These are phyloP conservation scores for Climacium dendroides DNA, from an alignment of 225 moss, liverwort and hornwort genomes.

Conservation along the genomic window DNA sequence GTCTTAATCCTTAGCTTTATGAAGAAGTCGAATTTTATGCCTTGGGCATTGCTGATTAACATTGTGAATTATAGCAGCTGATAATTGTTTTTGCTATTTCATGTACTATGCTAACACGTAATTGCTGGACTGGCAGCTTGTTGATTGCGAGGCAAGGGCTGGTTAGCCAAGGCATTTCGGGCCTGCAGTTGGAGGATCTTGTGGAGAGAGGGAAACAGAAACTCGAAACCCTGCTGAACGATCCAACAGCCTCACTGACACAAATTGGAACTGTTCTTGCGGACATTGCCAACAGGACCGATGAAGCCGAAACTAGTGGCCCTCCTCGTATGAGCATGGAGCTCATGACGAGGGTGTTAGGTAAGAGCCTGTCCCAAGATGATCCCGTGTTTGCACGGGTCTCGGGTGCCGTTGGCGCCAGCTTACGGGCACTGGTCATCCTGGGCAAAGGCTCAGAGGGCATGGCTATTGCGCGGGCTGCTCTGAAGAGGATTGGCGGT, in stretches of 20 bases:
- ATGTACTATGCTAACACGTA: not conserved
- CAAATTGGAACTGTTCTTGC: slow-evolving; percentile 73
- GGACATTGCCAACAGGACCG: slow-evolving; percentile 50
- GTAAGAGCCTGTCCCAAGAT: slow-evolving; percentile 68
- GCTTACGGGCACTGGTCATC: slow-evolving; percentile 63
- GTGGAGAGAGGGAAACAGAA: slow-evolving; percentile 62
- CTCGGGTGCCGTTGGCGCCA: slow-evolving; percentile 64
- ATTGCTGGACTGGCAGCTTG: slow-evolving; percentile 32
- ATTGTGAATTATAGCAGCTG: not conserved
- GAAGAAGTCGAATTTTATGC: not conserved
- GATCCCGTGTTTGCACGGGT: slow-evolving; percentile 84
- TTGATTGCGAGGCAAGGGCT: slow-evolving; percentile 89
- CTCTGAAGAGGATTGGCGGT: slow-evolving; percentile 82
- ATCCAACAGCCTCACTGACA: slow-evolving; percentile 49
- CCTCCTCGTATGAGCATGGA: slow-evolving; percentile 36
- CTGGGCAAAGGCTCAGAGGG: slow-evolving; percentile 63
- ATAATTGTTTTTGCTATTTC: not conserved
- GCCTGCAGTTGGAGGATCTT: slow-evolving; percentile 46
- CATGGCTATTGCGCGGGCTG: slow-evolving; percentile 49
- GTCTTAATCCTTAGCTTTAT: not conserved
- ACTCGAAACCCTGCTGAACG: slow-evolving; percentile 56
- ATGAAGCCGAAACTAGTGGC: slow-evolving; percentile 3
- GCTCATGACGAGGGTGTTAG: slow-evolving; percentile 73
- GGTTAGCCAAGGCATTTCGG: slow-evolving; percentile 53
- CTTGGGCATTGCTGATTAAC: not conserved